Evolutionary conservation across 805 yeast species (phyloP).

Genomic region (Sungouiozyma intestinalis): DNA sequence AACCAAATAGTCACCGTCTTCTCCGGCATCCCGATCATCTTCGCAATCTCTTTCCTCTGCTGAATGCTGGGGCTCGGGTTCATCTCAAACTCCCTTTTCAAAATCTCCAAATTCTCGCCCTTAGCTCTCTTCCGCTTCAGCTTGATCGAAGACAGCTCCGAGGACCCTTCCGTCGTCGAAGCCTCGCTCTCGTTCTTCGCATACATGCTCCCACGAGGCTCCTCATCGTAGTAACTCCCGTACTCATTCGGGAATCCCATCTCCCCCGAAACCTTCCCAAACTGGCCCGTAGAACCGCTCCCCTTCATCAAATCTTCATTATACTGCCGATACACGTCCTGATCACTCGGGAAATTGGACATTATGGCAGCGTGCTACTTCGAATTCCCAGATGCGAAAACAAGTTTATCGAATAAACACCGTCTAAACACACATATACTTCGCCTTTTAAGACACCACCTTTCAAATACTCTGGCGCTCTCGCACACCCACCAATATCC

Average conservation of each 20-base stretch:
- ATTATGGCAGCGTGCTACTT: no score
- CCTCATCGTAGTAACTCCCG: background rate
- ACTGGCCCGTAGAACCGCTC: background rate
- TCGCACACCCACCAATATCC: no score
- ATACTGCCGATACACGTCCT: background rate
- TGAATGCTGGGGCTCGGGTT: constrained; percentile 73
- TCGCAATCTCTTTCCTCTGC: constrained; percentile 57
- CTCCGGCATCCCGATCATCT: constrained; percentile 70
- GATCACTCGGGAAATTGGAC: background rate
- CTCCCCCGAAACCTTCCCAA: background rate
- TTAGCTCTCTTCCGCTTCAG: constrained; percentile 59
- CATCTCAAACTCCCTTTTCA: constrained; percentile 56
- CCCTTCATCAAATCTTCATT: background rate
- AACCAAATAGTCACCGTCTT: constrained; percentile 89
- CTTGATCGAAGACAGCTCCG: constrained; percentile 5
- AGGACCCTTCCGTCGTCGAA: background rate
- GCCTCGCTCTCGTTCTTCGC: background rate
- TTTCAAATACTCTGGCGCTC: no score
- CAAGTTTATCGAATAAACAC: no score
- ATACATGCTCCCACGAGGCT: background rate
- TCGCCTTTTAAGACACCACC: no score
- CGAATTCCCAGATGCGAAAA: no score
- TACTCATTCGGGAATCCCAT: background rate
- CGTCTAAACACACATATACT: no score
- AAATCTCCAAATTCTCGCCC: constrained; percentile 65